These are phyloP conservation scores for Phytophthora vignae DNA, from an alignment of 352 stramenopile genomes.

Conservation along the genomic window DNA sequence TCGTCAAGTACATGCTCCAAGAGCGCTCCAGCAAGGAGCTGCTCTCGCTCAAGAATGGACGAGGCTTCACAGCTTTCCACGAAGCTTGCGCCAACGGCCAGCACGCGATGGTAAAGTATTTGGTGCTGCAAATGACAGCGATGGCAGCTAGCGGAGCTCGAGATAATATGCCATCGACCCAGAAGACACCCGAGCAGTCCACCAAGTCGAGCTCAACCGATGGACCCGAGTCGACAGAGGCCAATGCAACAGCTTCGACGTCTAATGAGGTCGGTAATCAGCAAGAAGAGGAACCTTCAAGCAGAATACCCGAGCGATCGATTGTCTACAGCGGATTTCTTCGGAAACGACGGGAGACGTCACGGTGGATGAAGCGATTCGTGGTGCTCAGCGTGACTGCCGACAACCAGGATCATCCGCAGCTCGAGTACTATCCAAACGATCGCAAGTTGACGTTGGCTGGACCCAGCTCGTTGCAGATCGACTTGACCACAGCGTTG, in stretches of 20 bases:
- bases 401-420: conserved; percentile 40
- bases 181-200: not conserved
- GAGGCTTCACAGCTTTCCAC: conserved; percentile 72
- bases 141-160: conserved; percentile 2
- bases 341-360: conserved; percentile 81
- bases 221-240: conserved; percentile 16
- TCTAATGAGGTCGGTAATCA: conserved; percentile 14
- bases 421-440: conserved; percentile 77
- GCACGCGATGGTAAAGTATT: conserved; percentile 79
- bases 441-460: conserved; percentile 53
- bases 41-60: conserved; percentile 60
- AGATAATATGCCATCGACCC: not conserved
- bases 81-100: conserved; percentile 69
- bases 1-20: conserved; percentile 80
- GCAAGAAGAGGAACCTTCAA: conserved; percentile 9
- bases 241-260: not conserved
- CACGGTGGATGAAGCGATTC: conserved; percentile 83
- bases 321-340: conserved; percentile 67
- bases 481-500: conserved; percentile 70
- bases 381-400: conserved; percentile 62
- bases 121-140: conserved; percentile 33
- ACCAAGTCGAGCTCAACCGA: conserved; percentile 8
- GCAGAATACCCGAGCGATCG: conserved; percentile 2
- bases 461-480: conserved; percentile 52
- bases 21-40: conserved; percentile 35